These are phyloP conservation scores for Astrothelium subdiscretum DNA, from an alignment of 495 filamentous ascomycete species.

Conservation along the genomic window DNA sequence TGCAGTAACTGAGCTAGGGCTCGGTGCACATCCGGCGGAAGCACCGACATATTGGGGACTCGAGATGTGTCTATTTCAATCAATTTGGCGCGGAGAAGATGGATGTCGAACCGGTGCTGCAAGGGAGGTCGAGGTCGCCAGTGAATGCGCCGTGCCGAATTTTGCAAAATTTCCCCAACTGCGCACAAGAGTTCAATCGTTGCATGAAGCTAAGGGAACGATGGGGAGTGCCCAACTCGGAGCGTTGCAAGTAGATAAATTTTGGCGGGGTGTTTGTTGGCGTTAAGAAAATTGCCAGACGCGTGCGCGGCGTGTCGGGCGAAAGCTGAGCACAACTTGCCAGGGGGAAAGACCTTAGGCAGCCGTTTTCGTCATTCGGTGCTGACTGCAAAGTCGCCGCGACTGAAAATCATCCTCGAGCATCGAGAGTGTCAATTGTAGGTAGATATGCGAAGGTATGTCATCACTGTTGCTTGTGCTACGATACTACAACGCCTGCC, in stretches of 20 bases:
- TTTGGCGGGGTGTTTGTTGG: slow-evolving; percentile 3
- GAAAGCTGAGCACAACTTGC: background rate
- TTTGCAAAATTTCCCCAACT: background rate
- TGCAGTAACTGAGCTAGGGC: slow-evolving; percentile 77
- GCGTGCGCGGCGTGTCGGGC: background rate
- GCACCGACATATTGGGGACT: slow-evolving; percentile 59
- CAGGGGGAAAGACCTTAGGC: background rate
- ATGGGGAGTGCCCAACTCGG: background rate
- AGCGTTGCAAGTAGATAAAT: background rate
- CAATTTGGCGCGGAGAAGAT: background rate
- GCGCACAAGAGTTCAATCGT: background rate
- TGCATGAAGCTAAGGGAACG: background rate
- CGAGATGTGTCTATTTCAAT: background rate
- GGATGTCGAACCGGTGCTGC: background rate
- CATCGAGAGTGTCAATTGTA: too few species aligned
- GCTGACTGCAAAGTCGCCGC: background rate
- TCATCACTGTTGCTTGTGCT: background rate
- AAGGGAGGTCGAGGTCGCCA: background rate
- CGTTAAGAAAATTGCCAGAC: background rate
- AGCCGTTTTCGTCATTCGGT: background rate
- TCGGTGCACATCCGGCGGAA: slow-evolving; percentile 67
- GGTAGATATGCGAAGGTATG: too few species aligned
- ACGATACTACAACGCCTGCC: background rate
- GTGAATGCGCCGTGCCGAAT: background rate
- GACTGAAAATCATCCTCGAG: background rate